Evolutionary conservation across 2,329 filamentous ascomycete genomes (phyloP), one percentile per base, ranked within the genome.

Genomic region (Mariannaea elegans): DNA sequence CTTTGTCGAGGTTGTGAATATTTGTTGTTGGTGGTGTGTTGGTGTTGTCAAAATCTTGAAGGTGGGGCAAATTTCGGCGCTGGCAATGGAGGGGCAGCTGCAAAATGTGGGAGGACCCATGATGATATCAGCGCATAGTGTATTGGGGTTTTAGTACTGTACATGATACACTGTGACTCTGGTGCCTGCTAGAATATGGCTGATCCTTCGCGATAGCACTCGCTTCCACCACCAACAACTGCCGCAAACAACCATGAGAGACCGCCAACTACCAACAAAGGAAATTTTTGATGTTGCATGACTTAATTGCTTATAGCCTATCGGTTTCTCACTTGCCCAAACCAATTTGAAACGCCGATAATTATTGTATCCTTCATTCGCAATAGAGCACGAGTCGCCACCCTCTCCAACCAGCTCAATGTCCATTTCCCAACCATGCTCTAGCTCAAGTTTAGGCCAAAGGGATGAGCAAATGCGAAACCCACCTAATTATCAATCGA

Each of bases 51-150:
- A 67, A 70, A 71, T 55, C 65, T 68, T 66, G 59, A 66, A 68
- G 67, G 70, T 72, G 70, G 70, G 70, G 70, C 69, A 65, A 32
- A 14, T 9, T 57, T 49, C 34, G 53, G 44, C 51, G 21, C 32
- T 13, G 42, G 34, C 65, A 57, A 67, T 71, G 68, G 70, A 72
- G 68, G 69, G 66, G 70, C 65, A 68, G 56, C 48, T 57, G 64
- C 61, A 16, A 19, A 58, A 45, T 46, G 55, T 59, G 49, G 54
- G 56, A 56, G 56, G 56, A 36, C 13, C 13, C 32, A 36, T 36
- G 32, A 71, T 72, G 70, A 72, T 71, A 72, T 71, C 70, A 71
- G 68, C 55, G 63, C 62, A 72, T 60, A 63, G 70, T 72, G 64
- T 41, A 53, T 65, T 64, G 69, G 69, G 53, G 14, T 57, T 13